Percentiles rank a stretch among this genome's conserved stretches.
These are phyloP conservation scores for Citrus hindsii DNA, from an alignment of 345 rosid genomes.

Conservation along the genomic window DNA sequence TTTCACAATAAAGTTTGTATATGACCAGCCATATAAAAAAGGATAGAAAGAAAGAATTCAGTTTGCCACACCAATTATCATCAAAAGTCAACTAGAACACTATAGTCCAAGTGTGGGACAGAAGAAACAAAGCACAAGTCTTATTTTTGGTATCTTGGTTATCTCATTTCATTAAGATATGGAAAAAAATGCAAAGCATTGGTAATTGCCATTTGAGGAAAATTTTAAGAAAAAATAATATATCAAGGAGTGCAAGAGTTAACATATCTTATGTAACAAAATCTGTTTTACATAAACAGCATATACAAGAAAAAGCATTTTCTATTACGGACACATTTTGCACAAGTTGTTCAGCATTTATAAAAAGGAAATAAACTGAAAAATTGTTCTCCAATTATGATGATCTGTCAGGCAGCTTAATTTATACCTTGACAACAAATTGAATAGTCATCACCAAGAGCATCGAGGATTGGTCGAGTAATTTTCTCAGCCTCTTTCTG, in stretches of 20 bases:
- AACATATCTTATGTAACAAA: not conserved
- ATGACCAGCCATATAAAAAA: not conserved
- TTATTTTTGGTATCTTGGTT: not conserved
- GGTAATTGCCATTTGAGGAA: not conserved
- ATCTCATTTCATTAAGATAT: not conserved
- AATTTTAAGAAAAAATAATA: not conserved
- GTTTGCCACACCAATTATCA: not conserved
- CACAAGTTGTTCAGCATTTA: not conserved
- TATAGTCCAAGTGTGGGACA: not conserved
- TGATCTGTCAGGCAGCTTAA: not conserved
- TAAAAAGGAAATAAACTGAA: not conserved
- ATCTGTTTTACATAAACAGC: not conserved
- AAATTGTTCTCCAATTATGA: not conserved
- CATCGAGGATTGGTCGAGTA: conserved; percentile 60
- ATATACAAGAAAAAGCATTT: not conserved
- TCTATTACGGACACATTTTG: not conserved
- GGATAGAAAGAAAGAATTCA: not conserved
- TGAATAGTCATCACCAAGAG: conserved; percentile 79
- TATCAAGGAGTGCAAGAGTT: not conserved
- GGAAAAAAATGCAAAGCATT: not conserved
- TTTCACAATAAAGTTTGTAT: not conserved
- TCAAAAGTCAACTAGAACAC: not conserved
- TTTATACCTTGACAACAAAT: conserved; percentile 69
- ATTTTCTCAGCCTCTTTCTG: conserved; percentile 67
- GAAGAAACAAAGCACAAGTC: not conserved